Evolutionary conservation across 1,139 yeast species (phyloP).

Genomic region (Martiniozyma asiatica): DNA sequence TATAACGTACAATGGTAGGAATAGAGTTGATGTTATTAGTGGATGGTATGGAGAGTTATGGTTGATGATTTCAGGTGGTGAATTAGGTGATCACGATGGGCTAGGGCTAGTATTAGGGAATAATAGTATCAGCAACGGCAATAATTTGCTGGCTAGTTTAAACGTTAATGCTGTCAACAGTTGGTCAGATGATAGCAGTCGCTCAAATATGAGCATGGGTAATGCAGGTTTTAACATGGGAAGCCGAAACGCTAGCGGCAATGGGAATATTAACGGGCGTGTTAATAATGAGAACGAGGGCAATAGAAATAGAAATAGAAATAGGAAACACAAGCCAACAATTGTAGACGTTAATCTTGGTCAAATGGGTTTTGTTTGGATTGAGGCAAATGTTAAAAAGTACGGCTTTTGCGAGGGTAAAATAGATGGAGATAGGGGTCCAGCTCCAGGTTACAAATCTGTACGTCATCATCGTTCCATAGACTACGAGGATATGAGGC

Average conservation of each 20-base stretch:
- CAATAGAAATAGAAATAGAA: no score
- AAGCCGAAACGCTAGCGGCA: no score
- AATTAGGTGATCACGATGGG: conserved; percentile 87
- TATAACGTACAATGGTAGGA: neutral
- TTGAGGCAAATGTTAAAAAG: conserved; percentile 88
- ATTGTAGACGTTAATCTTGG: conserved; percentile 70
- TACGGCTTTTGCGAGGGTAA: conserved; percentile 68
- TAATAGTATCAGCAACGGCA: no score
- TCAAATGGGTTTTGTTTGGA: conserved; percentile 83
- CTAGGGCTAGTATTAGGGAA: no score
- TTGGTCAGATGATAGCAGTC: no score
- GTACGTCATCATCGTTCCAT: neutral
- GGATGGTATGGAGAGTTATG: no score
- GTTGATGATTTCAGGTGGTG: conserved; percentile 57
- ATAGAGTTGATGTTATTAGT: no score
- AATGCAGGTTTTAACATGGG: no score
- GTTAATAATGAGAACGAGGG: conserved; percentile 44
- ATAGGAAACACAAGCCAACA: conserved; percentile 1
- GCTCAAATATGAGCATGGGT: no score
- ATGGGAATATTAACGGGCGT: conserved; percentile 25
- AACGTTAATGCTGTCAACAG: no score
- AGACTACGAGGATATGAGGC: no score
- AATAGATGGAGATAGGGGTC: conserved; percentile 28
- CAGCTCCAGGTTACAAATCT: conserved; percentile 51
- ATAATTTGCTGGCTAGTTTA: no score